Conservation (phyloP, 2,329 filamentous ascomycete species). For the Colletotrichum lupini region DNA sequence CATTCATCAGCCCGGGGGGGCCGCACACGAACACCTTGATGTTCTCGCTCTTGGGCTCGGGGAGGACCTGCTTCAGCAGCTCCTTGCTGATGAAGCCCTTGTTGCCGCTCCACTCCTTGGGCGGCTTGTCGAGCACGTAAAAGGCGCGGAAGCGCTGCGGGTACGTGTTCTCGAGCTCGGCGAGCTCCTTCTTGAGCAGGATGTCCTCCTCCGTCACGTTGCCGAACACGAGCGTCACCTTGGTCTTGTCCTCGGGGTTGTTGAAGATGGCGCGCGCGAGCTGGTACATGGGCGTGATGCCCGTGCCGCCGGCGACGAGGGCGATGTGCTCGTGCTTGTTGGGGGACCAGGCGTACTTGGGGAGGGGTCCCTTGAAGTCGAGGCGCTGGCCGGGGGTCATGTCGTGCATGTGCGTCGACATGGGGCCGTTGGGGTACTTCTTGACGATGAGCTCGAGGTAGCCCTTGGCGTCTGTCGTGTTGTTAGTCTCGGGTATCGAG, state of each 20-base stretch:
- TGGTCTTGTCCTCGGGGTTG: conserved; percentile 96
- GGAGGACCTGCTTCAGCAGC: conserved; percentile 92
- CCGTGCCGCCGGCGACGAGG: conserved; percentile 92
- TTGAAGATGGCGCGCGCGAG: conserved; percentile 91
- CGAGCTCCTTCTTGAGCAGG: conserved; percentile 85
- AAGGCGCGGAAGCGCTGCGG: conserved; percentile 95
- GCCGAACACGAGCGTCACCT: conserved; percentile 94
- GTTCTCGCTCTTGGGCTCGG: conserved; percentile 90
- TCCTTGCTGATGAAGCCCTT: conserved; percentile 91
- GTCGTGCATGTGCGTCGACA: conserved; percentile 89
- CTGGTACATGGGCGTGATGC: conserved; percentile 99
- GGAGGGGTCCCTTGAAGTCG: conserved; percentile 93
- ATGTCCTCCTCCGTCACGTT: conserved; percentile 94
- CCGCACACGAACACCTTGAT: conserved; percentile 98
- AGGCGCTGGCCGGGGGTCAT: conserved; percentile 85
- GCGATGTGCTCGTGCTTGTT: conserved; percentile 96
- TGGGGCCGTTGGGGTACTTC: conserved; percentile 88
- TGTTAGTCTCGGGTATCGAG: background rate
- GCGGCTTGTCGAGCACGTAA: conserved; percentile 89
- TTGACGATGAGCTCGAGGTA: conserved; percentile 92
- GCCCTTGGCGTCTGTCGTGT: conserved; percentile 74
- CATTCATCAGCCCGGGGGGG: conserved; percentile 92
- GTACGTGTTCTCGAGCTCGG: conserved; percentile 92
- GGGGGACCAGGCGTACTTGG: conserved; percentile 88
- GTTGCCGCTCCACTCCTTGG: conserved; percentile 79